A percentile compares a stretch with the other conserved stretches of the same genome.
Conservation (phyloP, 108 stramenopile species). For the Chaetoceros muelleri region DNA sequence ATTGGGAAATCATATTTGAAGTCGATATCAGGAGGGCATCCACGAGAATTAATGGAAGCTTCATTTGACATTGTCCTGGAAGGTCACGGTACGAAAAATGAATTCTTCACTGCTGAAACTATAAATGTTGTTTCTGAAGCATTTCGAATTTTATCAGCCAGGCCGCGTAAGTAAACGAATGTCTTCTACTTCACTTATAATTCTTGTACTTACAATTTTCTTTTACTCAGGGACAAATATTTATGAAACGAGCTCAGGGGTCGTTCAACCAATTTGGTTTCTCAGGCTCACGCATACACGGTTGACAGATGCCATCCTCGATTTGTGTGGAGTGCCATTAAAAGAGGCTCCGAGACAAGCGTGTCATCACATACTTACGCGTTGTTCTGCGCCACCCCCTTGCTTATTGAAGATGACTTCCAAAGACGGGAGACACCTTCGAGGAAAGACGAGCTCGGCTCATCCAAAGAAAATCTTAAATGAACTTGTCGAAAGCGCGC, state of each 20-base stretch:
- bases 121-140: slow-evolving; percentile 46
- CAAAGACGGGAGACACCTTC: slow-evolving; percentile 8
- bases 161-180: slow-evolving; percentile 8
- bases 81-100: slow-evolving; percentile 21
- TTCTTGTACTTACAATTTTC: not conserved
- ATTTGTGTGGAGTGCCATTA: slow-evolving; percentile 51
- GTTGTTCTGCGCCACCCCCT: slow-evolving; percentile 42
- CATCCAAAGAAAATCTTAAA: slow-evolving; percentile 15
- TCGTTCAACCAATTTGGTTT: slow-evolving; percentile 65
- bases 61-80: slow-evolving; percentile 75
- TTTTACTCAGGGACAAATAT: no score
- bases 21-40: slow-evolving; percentile 64
- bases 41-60: slow-evolving; percentile 62
- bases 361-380: slow-evolving; percentile 42
- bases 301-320: slow-evolving; percentile 58
- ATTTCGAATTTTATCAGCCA: slow-evolving; percentile 22
- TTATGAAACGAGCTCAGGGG: no score
- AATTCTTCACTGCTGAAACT: slow-evolving; percentile 49
- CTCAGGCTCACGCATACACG: slow-evolving; percentile 52
- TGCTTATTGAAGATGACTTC: slow-evolving; percentile 16
- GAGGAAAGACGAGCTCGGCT: slow-evolving; percentile 11
- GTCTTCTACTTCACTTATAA: slow-evolving; percentile 10
- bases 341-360: slow-evolving; percentile 31
- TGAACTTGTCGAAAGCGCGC: slow-evolving; percentile 22
- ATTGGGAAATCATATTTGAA: slow-evolving; percentile 54